Conservation (phyloP, 1,284 basidiomycete species). For the Bjerkandera adusta region DNA sequence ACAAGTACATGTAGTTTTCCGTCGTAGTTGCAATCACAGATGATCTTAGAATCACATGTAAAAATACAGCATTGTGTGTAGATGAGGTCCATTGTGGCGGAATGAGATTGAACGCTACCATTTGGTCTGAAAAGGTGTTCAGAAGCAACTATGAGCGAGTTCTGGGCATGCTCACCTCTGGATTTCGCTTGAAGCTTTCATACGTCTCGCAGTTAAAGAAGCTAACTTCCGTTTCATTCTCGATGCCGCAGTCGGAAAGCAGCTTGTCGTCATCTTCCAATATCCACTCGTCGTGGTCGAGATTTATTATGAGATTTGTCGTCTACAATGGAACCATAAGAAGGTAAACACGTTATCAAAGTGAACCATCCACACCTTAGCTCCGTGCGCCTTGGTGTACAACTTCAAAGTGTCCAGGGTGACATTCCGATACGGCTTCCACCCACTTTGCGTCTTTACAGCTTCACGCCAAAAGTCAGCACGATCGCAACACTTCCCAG, state of each 20-base stretch:
- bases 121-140: constrained; percentile 19
- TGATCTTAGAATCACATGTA: constrained; percentile 16
- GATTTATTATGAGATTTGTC: constrained; percentile 92
- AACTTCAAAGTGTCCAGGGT: constrained; percentile 88
- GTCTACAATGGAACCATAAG: constrained; percentile 50
- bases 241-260: constrained; percentile 72
- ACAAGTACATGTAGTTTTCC: constrained; percentile 24
- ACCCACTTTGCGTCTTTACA: constrained; percentile 69
- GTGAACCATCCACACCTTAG: constrained; percentile 63
- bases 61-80: not conserved
- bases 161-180: constrained; percentile 51
- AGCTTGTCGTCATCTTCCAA: constrained; percentile 63
- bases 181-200: constrained; percentile 77
- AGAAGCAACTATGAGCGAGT: not conserved
- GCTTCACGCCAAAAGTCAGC: constrained; percentile 40
- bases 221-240: constrained; percentile 93
- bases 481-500: constrained; percentile 1
- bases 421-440: constrained; percentile 83
- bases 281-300: constrained; percentile 94
- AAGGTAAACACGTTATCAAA: not conserved
- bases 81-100: not conserved
- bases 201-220: constrained; percentile 83
- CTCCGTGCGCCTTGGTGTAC: constrained; percentile 92
- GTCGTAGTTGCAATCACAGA: constrained; percentile 26
- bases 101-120: constrained; percentile 17